Base-by-base conservation (phyloP, 2,329 filamentous ascomycete species). In the Penicillium sp. region DNA sequence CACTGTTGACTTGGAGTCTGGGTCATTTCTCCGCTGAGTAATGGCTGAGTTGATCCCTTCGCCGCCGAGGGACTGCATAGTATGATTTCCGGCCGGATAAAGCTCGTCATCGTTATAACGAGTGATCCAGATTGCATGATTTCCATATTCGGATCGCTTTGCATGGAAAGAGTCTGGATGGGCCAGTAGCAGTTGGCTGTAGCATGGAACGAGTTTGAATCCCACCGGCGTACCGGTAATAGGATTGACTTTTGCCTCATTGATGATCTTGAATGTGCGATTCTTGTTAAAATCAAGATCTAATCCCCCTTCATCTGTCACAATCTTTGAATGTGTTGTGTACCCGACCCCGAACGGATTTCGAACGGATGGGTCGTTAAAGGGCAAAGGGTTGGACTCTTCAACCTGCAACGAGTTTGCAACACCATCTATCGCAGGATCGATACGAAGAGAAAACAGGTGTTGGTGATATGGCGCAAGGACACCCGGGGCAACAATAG, bases 221-320 rank as follows among this genome's bases (percentile, higher is more conserved):
- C 76, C 81, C 1, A 85, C 79, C 0, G 81, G 75, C 1, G 77
- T 77, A 6, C 76, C 75, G 27, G 83, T 84, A 55, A 84, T 67
- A 0, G 79, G 73, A 68, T 86, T 86, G 19, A 66, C 70, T 6
- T 77, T 68, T 3, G 71, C 64, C 9, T 81, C 75, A 62, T 85
- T 86, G 66, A 83, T 75, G 49, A 86, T 83, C 64, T 84, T 85
- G 78, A 84, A 86, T 5, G 73, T 75, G 29, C 83, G 78, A 65
- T 80, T 66, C 25, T 57, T 66, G 12, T 56, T 61, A 23, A 74
- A 66, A 52, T 73, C 69, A 1, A 69, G 60, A 64, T 83, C 77
- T 7, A 82, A 72, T 51, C 79, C 75, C 5, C 73, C 70, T 50
- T 81, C 78, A 15, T 72, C 68, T 0, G 73, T 68, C 49, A 84